These are phyloP conservation scores for Chlorella sp. DNA, from an alignment of 139 green algal species.

Conservation along the genomic window DNA sequence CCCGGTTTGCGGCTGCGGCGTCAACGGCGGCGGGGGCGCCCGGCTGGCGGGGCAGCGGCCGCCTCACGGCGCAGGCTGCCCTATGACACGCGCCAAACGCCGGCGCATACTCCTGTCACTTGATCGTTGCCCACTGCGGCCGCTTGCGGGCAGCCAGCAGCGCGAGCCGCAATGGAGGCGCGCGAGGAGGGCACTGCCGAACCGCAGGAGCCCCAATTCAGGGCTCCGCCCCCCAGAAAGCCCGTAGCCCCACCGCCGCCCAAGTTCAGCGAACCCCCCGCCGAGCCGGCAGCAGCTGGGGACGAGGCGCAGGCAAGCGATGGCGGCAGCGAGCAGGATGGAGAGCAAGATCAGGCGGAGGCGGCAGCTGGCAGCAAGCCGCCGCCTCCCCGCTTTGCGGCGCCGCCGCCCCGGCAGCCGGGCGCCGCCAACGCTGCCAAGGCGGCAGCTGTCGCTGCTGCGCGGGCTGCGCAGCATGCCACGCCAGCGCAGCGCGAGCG, in stretches of 20 bases:
- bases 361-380: not conserved
- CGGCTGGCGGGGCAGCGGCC: no score
- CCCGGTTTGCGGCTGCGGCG: no score
- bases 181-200: no score
- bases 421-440: slow-evolving; percentile 7
- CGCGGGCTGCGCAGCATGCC: slow-evolving; percentile 31
- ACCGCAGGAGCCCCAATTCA: slow-evolving; percentile 15
- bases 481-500: slow-evolving; percentile 50
- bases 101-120: no score
- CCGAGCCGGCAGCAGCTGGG: not conserved
- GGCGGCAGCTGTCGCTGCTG: slow-evolving; percentile 40
- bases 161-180: no score
- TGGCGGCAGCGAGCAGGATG: no score
- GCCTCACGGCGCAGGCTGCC: no score
- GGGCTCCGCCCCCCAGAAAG: not conserved
- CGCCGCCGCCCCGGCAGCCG: not conserved
- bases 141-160: no score
- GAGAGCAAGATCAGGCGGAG: not conserved
- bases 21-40: no score
- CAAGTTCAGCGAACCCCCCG: not conserved
- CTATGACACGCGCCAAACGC: no score
- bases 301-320: no score
- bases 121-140: no score
- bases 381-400: slow-evolving; percentile 24
- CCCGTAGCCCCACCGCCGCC: slow-evolving; percentile 1